A percentile compares a stretch with the other conserved stretches of the same genome.
These are phyloP conservation scores for Diversispora epigaea DNA, from an alignment of 192 early-diverging fungal genomes.

Conservation along the genomic window DNA sequence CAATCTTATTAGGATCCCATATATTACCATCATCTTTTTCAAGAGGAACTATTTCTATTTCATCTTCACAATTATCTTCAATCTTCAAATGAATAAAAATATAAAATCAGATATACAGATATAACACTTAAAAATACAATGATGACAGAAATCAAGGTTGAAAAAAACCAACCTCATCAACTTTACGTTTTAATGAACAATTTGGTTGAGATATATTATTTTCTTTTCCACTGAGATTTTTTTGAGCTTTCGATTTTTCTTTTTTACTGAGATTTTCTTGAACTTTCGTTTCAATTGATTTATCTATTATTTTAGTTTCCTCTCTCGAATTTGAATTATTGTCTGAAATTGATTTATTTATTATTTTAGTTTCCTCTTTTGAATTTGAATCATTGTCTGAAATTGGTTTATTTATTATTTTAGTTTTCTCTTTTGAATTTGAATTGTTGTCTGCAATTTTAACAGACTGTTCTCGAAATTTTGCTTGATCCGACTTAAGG, in stretches of 20 bases:
- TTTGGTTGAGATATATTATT: slow-evolving; percentile 35
- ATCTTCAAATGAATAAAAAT: slow-evolving; percentile 24
- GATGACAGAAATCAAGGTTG: neutral
- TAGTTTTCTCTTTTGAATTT: neutral
- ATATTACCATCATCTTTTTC: slow-evolving; percentile 48
- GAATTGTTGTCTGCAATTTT: slow-evolving; percentile 43
- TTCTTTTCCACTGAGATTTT: slow-evolving; percentile 36
- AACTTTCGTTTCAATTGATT: no score
- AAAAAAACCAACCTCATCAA: slow-evolving; percentile 39
- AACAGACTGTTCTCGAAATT: slow-evolving; percentile 35
- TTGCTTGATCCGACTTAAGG: no score
- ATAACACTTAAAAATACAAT: neutral
- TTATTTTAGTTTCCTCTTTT: slow-evolving; percentile 34
- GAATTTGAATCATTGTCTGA: neutral
- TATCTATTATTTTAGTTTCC: neutral
- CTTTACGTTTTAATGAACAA: slow-evolving; percentile 54
- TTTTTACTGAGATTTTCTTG: no score
- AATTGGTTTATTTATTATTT: neutral
- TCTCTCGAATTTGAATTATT: slow-evolving; percentile 36
- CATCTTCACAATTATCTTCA: slow-evolving; percentile 50
- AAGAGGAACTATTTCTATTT: slow-evolving; percentile 58
- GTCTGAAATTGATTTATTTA: neutral
- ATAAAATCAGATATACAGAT: neutral
- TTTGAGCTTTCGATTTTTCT: no score
- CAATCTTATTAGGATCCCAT: slow-evolving; percentile 61